phyloP scores from a whole-genome alignment of 768 basidiomycete species.

The Chlorophyllum brunneum region DNA sequence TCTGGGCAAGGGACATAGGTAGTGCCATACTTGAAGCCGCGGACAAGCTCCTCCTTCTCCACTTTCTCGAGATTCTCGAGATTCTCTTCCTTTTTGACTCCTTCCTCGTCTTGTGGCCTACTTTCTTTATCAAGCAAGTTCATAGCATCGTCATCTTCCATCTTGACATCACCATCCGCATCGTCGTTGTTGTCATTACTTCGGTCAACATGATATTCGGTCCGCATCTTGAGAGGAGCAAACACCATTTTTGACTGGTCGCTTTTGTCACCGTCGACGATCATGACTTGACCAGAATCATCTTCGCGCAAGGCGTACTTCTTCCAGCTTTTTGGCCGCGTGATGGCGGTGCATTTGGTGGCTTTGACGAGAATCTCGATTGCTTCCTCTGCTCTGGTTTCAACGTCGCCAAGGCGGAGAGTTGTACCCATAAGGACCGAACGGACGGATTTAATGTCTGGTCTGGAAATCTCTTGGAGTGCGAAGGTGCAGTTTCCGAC shows the following conservation, averaged over 20 bases:
- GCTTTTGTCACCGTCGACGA: slow-evolving; percentile 31
- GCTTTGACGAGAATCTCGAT: slow-evolving; percentile 71
- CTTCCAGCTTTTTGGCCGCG: slow-evolving; percentile 74
- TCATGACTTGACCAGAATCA: slow-evolving; percentile 30
- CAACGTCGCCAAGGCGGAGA: slow-evolving; percentile 76
- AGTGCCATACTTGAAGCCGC: slow-evolving; percentile 87
- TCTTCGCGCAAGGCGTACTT: slow-evolving; percentile 52
- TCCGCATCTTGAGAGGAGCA: slow-evolving; percentile 42
- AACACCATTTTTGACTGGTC: slow-evolving; percentile 30
- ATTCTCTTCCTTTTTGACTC: slow-evolving; percentile 30
- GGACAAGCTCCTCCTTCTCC: slow-evolving; percentile 74
- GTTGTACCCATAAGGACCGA: slow-evolving; percentile 62
- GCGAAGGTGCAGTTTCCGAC: slow-evolving; percentile 65
- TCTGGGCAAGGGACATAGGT: slow-evolving; percentile 86
- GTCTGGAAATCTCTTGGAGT: slow-evolving; percentile 53
- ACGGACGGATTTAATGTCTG: slow-evolving; percentile 64
- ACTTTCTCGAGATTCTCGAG: slow-evolving; percentile 69
- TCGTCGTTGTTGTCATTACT: slow-evolving; percentile 34
- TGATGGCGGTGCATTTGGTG: slow-evolving; percentile 75
- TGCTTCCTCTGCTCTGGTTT: slow-evolving; percentile 62
- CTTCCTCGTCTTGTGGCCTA: slow-evolving; percentile 23
- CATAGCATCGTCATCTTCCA: slow-evolving; percentile 34
- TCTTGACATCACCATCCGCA: slow-evolving; percentile 36
- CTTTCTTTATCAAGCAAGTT: slow-evolving; percentile 22
- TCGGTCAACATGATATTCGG: slow-evolving; percentile 56